These are phyloP conservation scores for Mrakia frigida DNA, from an alignment of 768 basidiomycete species.

Conservation along the genomic window DNA sequence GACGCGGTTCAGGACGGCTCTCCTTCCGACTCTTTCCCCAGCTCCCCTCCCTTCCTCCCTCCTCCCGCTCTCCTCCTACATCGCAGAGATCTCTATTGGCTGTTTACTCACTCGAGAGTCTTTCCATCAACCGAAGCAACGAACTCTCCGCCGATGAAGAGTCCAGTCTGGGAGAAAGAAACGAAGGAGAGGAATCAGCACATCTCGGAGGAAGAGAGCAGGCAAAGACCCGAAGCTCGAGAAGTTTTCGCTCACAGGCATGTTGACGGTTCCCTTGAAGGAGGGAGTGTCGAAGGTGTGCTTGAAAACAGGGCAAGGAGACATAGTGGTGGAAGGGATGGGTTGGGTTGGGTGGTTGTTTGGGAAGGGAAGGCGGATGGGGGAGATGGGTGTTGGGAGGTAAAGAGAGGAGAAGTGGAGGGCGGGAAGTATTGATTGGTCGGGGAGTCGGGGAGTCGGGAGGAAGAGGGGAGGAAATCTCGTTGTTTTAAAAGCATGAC, in stretches of 20 bases:
- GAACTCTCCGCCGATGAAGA: constrained; percentile 69
- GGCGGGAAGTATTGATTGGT: neutral
- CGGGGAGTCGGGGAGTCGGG: too few relatives aligned
- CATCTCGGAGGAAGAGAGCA: neutral
- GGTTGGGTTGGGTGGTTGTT: neutral
- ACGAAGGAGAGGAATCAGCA: neutral
- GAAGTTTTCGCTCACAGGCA: neutral
- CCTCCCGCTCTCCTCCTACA: neutral
- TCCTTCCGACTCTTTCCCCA: neutral
- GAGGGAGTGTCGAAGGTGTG: constrained; percentile 17
- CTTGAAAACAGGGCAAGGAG: constrained; percentile 4
- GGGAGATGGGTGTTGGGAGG: neutral
- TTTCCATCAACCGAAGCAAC: constrained; percentile 54
- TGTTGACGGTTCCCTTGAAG: constrained; percentile 15
- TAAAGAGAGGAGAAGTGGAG: neutral
- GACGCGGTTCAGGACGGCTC: constrained; percentile 6
- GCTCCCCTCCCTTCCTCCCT: neutral
- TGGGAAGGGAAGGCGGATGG: neutral
- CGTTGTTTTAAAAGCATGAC: too few relatives aligned
- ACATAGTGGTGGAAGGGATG: neutral
- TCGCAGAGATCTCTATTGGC: constrained; percentile 20
- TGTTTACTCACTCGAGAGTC: constrained; percentile 65
- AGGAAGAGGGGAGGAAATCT: neutral
- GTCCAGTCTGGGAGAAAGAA: constrained; percentile 53
- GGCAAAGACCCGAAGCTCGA: neutral